Percentiles rank a stretch among this genome's conserved stretches.
Evolutionary conservation across 768 basidiomycete species (phyloP).

Genomic region (Trametopsis cervina): DNA sequence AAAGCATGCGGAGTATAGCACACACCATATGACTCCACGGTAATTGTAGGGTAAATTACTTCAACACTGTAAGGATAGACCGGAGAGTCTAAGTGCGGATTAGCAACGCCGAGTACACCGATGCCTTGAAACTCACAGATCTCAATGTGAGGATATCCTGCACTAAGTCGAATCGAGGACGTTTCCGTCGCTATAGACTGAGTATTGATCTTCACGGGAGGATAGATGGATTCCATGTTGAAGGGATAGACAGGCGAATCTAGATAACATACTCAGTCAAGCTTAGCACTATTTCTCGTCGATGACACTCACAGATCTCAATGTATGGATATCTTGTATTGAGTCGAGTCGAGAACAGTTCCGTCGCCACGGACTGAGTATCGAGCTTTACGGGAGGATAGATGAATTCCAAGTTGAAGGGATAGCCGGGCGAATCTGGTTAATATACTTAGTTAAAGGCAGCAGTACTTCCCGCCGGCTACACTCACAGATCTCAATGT

Average conservation of each 20-base stretch:
- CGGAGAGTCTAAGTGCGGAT: slow-evolving; percentile 14
- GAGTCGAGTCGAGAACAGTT: not conserved
- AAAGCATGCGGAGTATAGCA: no score
- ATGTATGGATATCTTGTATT: slow-evolving; percentile 6
- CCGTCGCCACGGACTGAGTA: not conserved
- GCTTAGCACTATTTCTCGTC: no score
- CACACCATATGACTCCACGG: no score
- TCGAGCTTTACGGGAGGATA: slow-evolving; percentile 5
- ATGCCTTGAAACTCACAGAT: slow-evolving; percentile 21
- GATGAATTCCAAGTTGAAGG: slow-evolving; percentile 3
- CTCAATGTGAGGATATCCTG: slow-evolving; percentile 22
- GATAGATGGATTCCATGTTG: slow-evolving; percentile 32
- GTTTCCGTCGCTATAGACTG: not conserved
- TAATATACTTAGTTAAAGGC: not conserved
- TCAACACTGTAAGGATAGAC: slow-evolving; percentile 18
- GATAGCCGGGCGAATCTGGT: slow-evolving; percentile 6
- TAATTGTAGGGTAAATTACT: slow-evolving; percentile 14
- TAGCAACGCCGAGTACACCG: not conserved
- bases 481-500: slow-evolving; percentile 11
- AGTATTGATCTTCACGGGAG: slow-evolving; percentile 11
- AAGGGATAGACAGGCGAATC: slow-evolving; percentile 36
- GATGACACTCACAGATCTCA: slow-evolving; percentile 12
- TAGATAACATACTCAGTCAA: slow-evolving; percentile 12
- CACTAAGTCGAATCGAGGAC: slow-evolving; percentile 5
- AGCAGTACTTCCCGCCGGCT: not conserved